These are phyloP conservation scores for Lomentospora prolificans DNA, from an alignment of 2,329 filamentous ascomycete species.

Conservation along the genomic window DNA sequence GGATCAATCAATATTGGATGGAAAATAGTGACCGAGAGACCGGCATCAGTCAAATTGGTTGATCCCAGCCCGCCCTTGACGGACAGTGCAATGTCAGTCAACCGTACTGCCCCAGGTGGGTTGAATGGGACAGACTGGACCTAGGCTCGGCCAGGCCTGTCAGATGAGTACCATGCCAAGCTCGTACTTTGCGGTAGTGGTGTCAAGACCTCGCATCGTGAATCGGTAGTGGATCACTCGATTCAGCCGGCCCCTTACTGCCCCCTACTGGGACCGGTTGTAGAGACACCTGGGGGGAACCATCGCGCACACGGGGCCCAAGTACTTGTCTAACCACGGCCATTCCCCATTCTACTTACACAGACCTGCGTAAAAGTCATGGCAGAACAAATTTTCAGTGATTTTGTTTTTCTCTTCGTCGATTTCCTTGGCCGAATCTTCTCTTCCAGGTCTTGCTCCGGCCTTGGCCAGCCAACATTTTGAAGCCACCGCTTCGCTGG, in stretches of 20 bases:
- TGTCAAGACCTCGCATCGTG: neutral
- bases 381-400: too few relatives aligned
- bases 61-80: too few relatives aligned
- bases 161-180: neutral
- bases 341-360: neutral
- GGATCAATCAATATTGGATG: neutral
- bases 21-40: neutral
- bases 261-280: neutral
- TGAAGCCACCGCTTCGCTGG: neutral
- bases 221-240: neutral
- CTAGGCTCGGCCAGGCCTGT: neutral
- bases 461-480: neutral
- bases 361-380: too few relatives aligned
- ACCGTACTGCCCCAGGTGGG: too few relatives aligned
- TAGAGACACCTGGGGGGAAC: neutral
- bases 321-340: neutral
- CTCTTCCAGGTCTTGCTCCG: too few relatives aligned
- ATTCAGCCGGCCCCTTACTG: neutral
- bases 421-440: too few relatives aligned
- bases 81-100: too few relatives aligned
- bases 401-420: neutral
- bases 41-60: too few relatives aligned
- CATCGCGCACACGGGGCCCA: neutral
- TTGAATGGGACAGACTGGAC: too few relatives aligned
- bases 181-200: neutral